phyloP scores from a whole-genome alignment of 257 asterid genomes.

The Gentiana macrophylla region DNA sequence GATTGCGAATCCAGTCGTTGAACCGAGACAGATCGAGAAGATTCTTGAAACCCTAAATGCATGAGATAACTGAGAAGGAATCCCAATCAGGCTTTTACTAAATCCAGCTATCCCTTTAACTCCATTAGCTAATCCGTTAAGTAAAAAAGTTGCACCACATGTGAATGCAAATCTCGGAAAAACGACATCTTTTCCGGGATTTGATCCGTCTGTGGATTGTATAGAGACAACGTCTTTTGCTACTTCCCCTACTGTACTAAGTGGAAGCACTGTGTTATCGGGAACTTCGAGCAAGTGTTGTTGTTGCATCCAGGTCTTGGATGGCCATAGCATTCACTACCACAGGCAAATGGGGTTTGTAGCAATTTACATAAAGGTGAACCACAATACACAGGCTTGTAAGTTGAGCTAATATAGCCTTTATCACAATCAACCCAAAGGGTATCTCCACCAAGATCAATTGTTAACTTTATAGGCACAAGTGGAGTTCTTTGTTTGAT shows the following conservation, averaged over 20 bases:
- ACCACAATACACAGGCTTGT: slow-evolving; percentile 2
- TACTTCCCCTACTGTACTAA: slow-evolving; percentile 37
- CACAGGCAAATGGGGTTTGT: background rate
- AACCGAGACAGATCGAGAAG: slow-evolving; percentile 10
- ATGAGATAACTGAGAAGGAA: slow-evolving; percentile 7
- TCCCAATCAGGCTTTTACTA: slow-evolving; percentile 1
- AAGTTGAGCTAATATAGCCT: slow-evolving; percentile 3
- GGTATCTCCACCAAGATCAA: slow-evolving; percentile 10
- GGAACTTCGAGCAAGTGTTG: slow-evolving; percentile 26
- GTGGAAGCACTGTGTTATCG: slow-evolving; percentile 32
- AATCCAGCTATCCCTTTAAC: slow-evolving; percentile 16
- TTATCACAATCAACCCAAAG: slow-evolving; percentile 12
- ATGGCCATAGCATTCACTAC: slow-evolving; percentile 30
- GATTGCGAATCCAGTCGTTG: slow-evolving; percentile 6
- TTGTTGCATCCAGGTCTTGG: slow-evolving; percentile 56
- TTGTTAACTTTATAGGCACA: slow-evolving; percentile 6
- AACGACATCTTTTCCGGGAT: slow-evolving; percentile 18
- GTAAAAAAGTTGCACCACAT: slow-evolving; percentile 31
- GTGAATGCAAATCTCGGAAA: slow-evolving; percentile 28
- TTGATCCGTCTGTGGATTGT: slow-evolving; percentile 31
- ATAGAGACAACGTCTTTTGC: slow-evolving; percentile 41
- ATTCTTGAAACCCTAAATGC: slow-evolving; percentile 3
- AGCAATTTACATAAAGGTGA: slow-evolving; percentile 1
- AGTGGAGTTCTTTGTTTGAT: slow-evolving; percentile 14
- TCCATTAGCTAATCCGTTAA: slow-evolving; percentile 16